Base-by-base conservation (phyloP, 2,329 filamentous ascomycete species). In the Cercospora zeae-maydis region DNA sequence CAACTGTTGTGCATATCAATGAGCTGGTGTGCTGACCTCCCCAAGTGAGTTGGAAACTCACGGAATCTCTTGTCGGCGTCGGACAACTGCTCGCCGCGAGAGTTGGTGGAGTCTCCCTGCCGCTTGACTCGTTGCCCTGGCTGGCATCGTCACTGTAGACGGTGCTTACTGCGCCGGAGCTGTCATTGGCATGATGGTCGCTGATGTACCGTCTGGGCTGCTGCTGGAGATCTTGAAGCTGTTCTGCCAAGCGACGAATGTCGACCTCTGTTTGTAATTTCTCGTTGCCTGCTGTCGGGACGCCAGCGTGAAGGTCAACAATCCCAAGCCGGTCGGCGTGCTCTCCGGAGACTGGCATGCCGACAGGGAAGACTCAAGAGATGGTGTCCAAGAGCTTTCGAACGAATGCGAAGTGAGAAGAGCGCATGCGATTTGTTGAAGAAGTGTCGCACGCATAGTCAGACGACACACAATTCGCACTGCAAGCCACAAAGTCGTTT, bases 101-200 rank as follows among this genome's bases (percentile, higher is more conserved):
- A 4, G 59, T 58, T 8, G 64, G 64, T 16, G 62, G 63, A 13
- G 57, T 57, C 10, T 65, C 60, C 11, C n/a, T 39, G 27, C 56
- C 61, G 13, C 45, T 45, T 31, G 52, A 53, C 16, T 53, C 54
- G 34, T 53, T 54, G 27, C 61, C 55, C 52, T 55, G 58, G 47
- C 63, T 63, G 2, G 54, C 63, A 58, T 63, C 61, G 39, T 65
- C 63, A 16, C 63, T 65, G 30, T 61, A 55, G 27, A 56, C 55
- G 49, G 59, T 54, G 47, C 63, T 65, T 30, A 61, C 63, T 14
- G 61, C 56, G 30, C 45, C 58, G 34, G 63, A 59, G 58, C 63
- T 58, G 27, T 61, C 57, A 36, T 47, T 37, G 36, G 45, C 31
- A 54, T 59, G 54, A 16, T 64, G 62, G 34, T 61, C 53, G 16